These are phyloP conservation scores for Clavispora phyllophila DNA, from an alignment of 805 yeast species.

Conservation along the genomic window DNA sequence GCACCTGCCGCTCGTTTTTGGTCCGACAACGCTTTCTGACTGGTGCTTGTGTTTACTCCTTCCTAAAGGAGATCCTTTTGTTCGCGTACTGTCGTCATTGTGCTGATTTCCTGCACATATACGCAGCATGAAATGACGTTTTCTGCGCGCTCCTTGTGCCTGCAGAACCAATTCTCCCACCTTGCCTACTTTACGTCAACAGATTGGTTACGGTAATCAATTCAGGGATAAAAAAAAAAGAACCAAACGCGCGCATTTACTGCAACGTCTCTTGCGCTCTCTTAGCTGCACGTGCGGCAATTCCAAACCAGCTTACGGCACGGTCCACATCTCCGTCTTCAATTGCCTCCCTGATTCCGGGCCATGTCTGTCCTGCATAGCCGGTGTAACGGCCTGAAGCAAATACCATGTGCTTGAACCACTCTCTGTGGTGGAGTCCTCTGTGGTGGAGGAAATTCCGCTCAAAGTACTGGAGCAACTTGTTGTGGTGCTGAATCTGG, in stretches of 20 bases:
- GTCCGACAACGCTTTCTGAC: background rate
- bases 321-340: constrained; percentile 42
- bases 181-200: no score
- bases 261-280: constrained; percentile 16
- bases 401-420: constrained; percentile 62
- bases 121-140: background rate
- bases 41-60: background rate
- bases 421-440: constrained; percentile 46
- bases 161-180: no score
- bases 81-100: background rate
- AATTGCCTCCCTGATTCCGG: constrained; percentile 56
- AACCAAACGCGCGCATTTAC: no score
- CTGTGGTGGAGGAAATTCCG: constrained; percentile 44
- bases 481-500: constrained; percentile 30
- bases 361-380: constrained; percentile 46
- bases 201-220: no score
- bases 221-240: no score
- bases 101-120: background rate
- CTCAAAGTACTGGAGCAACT: constrained; percentile 43
- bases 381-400: constrained; percentile 57
- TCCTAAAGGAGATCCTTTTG: background rate
- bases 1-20: background rate
- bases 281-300: constrained; percentile 34
- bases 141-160: background rate
- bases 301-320: constrained; percentile 40